Percentiles rank a stretch among this genome's conserved stretches.
phyloP scores from a whole-genome alignment of 257 asterid genomes.

The Solanum dulcamara region DNA sequence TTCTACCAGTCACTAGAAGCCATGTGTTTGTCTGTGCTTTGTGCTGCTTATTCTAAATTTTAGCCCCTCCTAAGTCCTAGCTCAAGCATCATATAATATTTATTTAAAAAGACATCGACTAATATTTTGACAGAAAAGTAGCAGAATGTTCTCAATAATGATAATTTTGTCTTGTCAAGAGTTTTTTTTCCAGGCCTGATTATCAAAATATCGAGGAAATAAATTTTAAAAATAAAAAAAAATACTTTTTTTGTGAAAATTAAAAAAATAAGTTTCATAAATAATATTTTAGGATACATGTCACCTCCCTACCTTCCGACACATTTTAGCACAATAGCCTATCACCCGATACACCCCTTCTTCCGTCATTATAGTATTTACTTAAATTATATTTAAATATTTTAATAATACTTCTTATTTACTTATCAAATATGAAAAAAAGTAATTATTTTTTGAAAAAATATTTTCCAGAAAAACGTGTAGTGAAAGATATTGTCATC shows the following conservation, averaged over 20 bases:
- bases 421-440: background rate
- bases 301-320: too few species aligned
- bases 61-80: background rate
- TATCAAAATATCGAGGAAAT: too few species aligned
- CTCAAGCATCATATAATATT: background rate
- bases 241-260: background rate
- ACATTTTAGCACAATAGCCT: too few species aligned
- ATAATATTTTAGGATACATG: too few species aligned
- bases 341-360: background rate
- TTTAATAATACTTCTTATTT: background rate
- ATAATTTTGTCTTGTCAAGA: background rate
- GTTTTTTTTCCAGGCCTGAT: too few species aligned
- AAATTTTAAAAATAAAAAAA: too few species aligned
- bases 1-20: background rate
- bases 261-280: too few species aligned
- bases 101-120: background rate
- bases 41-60: background rate
- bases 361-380: background rate
- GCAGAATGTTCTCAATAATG: background rate
- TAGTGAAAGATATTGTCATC: background rate
- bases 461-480: background rate
- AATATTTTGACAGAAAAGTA: background rate
- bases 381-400: background rate
- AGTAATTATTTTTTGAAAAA: background rate
- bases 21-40: background rate